Conservation (phyloP, 176 grass and related monocot species). For the Alopecurus myosuroides region DNA sequence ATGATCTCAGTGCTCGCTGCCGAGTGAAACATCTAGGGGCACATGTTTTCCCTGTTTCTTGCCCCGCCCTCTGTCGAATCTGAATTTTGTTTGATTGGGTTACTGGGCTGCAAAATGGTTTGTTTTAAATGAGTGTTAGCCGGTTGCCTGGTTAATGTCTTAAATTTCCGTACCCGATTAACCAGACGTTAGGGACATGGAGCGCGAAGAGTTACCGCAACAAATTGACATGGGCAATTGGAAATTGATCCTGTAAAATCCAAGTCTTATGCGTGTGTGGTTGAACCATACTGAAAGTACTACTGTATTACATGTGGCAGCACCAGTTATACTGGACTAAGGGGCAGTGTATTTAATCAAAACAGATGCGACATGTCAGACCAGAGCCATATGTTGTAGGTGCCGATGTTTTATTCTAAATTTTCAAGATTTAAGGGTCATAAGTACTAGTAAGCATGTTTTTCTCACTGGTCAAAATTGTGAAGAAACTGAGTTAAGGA, state of each 20-base stretch:
- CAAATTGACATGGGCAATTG: background rate
- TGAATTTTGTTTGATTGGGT: background rate
- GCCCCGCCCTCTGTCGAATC: background rate
- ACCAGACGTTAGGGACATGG: background rate
- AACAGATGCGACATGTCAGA: background rate
- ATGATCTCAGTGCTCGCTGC: background rate
- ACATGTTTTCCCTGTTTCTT: background rate
- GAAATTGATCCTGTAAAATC: background rate
- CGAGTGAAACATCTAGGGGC: background rate
- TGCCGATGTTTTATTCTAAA: background rate
- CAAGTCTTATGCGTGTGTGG: background rate
- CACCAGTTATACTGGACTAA: background rate
- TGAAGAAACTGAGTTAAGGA: background rate
- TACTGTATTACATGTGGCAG: background rate
- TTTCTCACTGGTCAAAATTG: background rate
- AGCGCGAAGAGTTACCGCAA: background rate
- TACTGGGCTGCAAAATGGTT: background rate
- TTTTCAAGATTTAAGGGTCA: background rate
- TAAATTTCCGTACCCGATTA: background rate
- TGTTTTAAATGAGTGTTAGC: background rate
- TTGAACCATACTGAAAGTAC: background rate
- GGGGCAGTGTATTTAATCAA: background rate
- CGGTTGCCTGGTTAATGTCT: background rate
- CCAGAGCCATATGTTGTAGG: background rate
- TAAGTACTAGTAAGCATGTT: background rate